Conservation (phyloP, 306 rosid genomes). For the Amphicarpaea edgeworthii region DNA sequence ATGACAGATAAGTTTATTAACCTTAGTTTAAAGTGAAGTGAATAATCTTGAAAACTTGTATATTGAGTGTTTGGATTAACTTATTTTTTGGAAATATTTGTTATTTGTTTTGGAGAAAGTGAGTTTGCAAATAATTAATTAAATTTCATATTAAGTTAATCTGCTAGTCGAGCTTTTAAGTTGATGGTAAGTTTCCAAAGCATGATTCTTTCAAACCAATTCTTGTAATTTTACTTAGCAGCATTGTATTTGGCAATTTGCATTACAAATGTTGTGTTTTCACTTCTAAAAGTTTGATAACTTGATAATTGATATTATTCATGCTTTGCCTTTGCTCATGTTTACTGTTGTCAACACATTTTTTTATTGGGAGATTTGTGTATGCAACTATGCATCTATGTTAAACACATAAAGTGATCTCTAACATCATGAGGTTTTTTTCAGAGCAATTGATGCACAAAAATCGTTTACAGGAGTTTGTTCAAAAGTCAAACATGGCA, state of each 20-base stretch:
- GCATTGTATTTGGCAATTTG: background rate
- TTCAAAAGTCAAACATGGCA: slow-evolving; percentile 43
- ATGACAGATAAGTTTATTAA: too few relatives aligned
- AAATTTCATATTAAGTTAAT: background rate
- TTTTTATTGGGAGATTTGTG: background rate
- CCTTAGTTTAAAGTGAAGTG: background rate
- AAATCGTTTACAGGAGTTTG: slow-evolving; percentile 47
- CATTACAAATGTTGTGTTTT: background rate
- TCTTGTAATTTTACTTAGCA: background rate
- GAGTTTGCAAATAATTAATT: background rate
- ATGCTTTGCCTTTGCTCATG: background rate
- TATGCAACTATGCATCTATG: background rate
- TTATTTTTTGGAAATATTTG: background rate
- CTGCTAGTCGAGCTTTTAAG: background rate
- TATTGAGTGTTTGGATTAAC: background rate
- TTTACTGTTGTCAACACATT: background rate
- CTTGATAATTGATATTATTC: background rate
- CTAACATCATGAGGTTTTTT: background rate
- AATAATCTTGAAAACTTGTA: background rate
- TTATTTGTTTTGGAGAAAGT: background rate
- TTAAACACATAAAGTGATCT: background rate
- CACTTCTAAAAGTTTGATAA: background rate
- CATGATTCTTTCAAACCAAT: background rate
- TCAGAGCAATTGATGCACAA: slow-evolving; percentile 46
- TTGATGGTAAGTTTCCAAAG: background rate